phyloP scores from a whole-genome alignment of 2,329 filamentous ascomycete genomes.

The Fusarium aywerte region DNA sequence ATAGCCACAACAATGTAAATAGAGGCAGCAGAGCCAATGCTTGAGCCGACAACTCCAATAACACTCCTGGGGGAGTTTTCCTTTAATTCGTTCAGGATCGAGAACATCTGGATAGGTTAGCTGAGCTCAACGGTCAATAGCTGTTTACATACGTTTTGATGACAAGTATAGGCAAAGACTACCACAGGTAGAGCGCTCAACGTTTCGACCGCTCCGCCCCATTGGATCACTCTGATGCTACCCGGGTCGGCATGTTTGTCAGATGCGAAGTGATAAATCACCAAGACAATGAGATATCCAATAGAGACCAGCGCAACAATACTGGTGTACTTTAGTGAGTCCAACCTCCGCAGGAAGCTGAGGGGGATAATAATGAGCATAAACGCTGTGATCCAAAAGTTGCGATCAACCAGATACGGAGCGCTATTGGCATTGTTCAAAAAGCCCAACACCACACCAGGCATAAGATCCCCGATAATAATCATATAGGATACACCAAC shows the following conservation, averaged over 20 bases:
- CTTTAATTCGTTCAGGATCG: conserved; percentile 92
- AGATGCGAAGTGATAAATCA: conserved; percentile 89
- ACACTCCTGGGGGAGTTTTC: conserved; percentile 81
- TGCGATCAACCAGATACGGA: conserved; percentile 84
- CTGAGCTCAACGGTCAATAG: not conserved
- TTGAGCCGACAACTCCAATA: conserved; percentile 80
- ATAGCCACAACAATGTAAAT: conserved; percentile 93
- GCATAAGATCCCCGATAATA: conserved; percentile 98
- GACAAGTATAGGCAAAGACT: conserved; percentile 99
- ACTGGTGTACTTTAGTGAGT: conserved; percentile 97
- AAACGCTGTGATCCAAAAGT: conserved; percentile 98
- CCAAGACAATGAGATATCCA: conserved; percentile 90
- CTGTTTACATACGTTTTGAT: conserved; percentile 80
- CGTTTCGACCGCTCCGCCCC: conserved; percentile 80
- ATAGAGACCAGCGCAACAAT: conserved; percentile 92
- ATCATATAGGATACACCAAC: conserved; percentile 98
- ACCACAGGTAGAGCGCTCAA: conserved; percentile 92
- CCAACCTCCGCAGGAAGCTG: conserved; percentile 88
- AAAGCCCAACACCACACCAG: conserved; percentile 88
- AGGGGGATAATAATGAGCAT: conserved; percentile 97
- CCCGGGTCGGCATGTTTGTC: conserved; percentile 81
- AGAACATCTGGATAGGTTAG: conserved; percentile 81
- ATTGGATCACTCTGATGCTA: conserved; percentile 78
- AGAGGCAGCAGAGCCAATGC: conserved; percentile 86
- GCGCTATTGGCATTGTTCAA: conserved; percentile 68